Evolutionary conservation across 768 basidiomycete genomes (phyloP), one percentile per base, ranked within the genome.

Genomic region (Tricholoma sp.): DNA sequence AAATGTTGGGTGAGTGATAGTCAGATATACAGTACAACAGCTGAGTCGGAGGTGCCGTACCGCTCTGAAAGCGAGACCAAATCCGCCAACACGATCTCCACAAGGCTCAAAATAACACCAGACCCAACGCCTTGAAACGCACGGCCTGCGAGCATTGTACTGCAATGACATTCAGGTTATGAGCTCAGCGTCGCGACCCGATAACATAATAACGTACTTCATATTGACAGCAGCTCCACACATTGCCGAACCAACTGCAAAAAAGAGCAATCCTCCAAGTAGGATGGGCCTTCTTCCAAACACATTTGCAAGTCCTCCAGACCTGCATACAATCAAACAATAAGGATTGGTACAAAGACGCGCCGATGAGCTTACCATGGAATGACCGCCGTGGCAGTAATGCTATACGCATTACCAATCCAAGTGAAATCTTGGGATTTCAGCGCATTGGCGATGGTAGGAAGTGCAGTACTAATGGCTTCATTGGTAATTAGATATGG

Each of bases 71-170:
- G 68, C 4, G 78, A 70, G 12, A 82, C 76, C 4, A 83, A 63
- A 58, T 83, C 81, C 11, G 72, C 66, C 5, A 80, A 53, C 39
- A 82, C 67, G 46, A 82, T 79, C 8, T 73, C 71, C 4, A 68
- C 65, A 10, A 76, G 57, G 7, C 74, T 64, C 19, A 71, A 59
- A 16, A 79, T 72, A 0, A 70, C 72, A 1, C 79, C 79, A 5
- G 68, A 72, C 4, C 77, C 77, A 1, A 75, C 55, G 2, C 76
- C 76, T 59, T 76, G 76, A 31, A 77, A 54, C 7, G 70, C 75
- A 75, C 37, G 4, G 35, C 50, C 46, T 29, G 52, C 22, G n/a
- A 50, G 11, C 11, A 45, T 21, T 22, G 18, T 27, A 6, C 37
- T 31, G 35, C 35, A 29, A 16, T 7, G 21, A 11, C n/a, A 53